Evolutionary conservation across 306 rosid species (phyloP), one percentile per base, ranked within the genome.

Genomic region (Glycine tomentella): DNA sequence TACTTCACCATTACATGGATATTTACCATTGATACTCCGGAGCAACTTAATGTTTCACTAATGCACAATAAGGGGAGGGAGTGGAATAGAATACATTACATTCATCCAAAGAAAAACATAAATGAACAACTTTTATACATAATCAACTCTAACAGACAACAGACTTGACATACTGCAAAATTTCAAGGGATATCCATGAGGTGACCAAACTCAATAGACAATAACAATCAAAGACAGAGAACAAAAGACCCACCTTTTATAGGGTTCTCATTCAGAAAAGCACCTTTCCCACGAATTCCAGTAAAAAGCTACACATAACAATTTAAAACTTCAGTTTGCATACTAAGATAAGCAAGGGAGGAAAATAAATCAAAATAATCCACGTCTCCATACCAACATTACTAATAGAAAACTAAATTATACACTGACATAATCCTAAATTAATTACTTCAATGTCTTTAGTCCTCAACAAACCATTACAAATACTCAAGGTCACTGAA

Each of bases 241-340:
- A 81, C 12, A 51, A 45, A 12, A 14, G 16, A 67, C 72, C 62
- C 65, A 88, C 97, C 98, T 90, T 87, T 93, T 70, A 93, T 89
- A 12, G 93, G 92, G 14, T 85, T 85, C 48, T 91, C 93, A 75
- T 93, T 91, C 78, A 93, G 79, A 81, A 88, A 87, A 81, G 98
- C 97, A 72, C 97, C 97, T 80, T 87, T 87, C 59, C 97, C 98
- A 4, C 67, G 85, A 51, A 94, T 78, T 51, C 89, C 98, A 86
- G 98, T 90, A 72, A 91, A 94, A 83, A 94, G 92, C 98, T 94
- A 78, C 79, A 77, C 31, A 49, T 3, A 58, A 5, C 62, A 84
- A 62, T 72, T 9, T 62, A 20, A 31, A 66, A 68, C 49, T 48
- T 59, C 13, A 84, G 16, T 73, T 50, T 56, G 8, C 48, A 42